Conservation (phyloP, 2,329 filamentous ascomycete species). For the Botrytis tulipae region DNA sequence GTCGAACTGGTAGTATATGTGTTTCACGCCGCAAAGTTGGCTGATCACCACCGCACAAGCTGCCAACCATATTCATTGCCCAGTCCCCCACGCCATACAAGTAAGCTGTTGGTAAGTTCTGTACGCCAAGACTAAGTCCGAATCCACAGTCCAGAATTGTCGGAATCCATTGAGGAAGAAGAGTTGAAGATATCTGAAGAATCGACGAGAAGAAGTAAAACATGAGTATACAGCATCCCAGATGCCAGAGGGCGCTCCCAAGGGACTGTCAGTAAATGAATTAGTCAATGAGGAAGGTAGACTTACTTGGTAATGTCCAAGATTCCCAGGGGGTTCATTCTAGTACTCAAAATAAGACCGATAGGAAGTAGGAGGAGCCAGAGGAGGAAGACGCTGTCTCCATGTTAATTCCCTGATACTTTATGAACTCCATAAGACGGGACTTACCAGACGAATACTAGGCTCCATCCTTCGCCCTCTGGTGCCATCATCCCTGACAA, state of each 20-base stretch:
- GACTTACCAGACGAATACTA: neutral
- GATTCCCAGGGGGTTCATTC: neutral
- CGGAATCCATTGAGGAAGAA: neutral
- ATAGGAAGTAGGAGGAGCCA: neutral
- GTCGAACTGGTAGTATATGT: neutral
- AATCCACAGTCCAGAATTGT: neutral
- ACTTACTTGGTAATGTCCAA: neutral
- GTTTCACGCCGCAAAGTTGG: neutral
- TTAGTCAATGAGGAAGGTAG: neutral
- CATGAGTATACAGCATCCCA: neutral
- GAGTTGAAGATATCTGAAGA: neutral
- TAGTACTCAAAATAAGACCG: neutral
- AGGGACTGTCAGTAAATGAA: rapidly evolving
- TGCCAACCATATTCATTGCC: neutral
- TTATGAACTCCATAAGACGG: neutral
- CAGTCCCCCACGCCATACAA: neutral
- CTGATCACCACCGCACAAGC: neutral
- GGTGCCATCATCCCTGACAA: neutral
- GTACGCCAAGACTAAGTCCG: neutral
- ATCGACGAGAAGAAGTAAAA: neutral
- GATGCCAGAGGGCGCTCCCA: neutral
- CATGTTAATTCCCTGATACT: neutral
- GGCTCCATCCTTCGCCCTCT: neutral
- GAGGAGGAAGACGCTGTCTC: neutral
- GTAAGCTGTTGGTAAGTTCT: neutral